Conservation (phyloP, 2,329 filamentous ascomycete species). For the Arachnomyces sp. region DNA sequence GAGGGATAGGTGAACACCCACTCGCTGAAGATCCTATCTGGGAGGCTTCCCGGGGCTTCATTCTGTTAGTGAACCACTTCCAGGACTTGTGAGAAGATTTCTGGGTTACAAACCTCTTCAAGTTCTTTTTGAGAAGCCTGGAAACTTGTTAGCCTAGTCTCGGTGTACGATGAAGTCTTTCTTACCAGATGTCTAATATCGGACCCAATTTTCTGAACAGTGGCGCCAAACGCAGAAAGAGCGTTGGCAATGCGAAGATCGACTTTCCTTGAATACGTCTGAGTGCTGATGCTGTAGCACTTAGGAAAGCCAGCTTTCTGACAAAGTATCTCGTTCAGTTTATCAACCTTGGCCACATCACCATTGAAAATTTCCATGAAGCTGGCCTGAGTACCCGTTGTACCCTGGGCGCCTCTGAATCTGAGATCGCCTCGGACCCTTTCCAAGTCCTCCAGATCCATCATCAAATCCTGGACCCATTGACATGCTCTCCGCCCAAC, state of each 20-base stretch:
- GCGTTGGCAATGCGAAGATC: conserved; percentile 75
- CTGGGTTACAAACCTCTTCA: not conserved
- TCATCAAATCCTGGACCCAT: conserved; percentile 68
- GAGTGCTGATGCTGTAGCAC: conserved; percentile 59
- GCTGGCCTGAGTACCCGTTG: conserved; percentile 70
- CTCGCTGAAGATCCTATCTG: too few species aligned
- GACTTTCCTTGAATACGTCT: conserved; percentile 74
- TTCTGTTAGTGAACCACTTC: not conserved
- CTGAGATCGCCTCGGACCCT: conserved; percentile 58
- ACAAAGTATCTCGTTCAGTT: conserved; percentile 56
- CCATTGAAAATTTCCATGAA: conserved; percentile 64
- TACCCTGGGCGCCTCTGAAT: conserved; percentile 65
- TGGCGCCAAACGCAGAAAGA: conserved; percentile 71
- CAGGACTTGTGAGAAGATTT: too few species aligned
- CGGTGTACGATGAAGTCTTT: conserved; percentile 39
- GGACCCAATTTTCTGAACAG: conserved; percentile 59
- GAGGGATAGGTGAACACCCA: too few species aligned
- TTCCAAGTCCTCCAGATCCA: conserved; percentile 70
- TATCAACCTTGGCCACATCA: conserved; percentile 53
- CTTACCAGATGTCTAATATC: conserved; percentile 61
- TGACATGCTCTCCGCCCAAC: conserved; percentile 63
- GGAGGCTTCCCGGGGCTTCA: too few species aligned
- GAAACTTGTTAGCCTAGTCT: conserved; percentile 14
- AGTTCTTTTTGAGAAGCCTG: conserved; percentile 53
- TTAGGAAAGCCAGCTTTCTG: conserved; percentile 58